Base-by-base conservation (phyloP, 169 alveolate genomes). In the Plasmodium yoelii region DNA sequence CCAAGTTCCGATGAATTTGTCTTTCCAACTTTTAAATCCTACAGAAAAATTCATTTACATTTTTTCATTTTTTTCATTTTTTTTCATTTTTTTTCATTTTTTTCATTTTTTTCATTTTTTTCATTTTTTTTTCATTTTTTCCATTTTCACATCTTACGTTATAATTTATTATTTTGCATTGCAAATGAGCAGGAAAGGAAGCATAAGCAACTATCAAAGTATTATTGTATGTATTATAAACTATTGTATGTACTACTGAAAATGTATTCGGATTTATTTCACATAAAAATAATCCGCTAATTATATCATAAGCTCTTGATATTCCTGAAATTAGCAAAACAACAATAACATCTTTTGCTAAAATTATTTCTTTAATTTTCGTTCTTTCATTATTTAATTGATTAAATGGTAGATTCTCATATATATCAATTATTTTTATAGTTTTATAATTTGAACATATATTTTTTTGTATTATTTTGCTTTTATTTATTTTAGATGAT, bases 181-280 rank as follows among this genome's bases (percentile, higher is more conserved):
- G 94, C 26, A 93, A 65, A 70, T 93, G 96, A 12, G 95, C 93
- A 12, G 96, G 96, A 57, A 93, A 69, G 51, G 94, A 67, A 6
- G 96, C 90, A 68, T 93, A 93, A 9, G 96, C 96, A 24, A 93
- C 92, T 5, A 93, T 93, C 86, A 93, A 57, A 22, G 96, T 93
- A n/a, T 91, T 68, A 70, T 93, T 93, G 39, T 87, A 63, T 19
- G 93, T 34, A 46, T 93, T 93, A 61, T 93, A 87, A 9, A 93
- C 96, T 64, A 93, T 68, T 0, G 96, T 93, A 69, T 93, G 96
- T 5, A 93, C 96, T 39, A 89, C 95, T 28, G 86, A 88, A 90
- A 34, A 34, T 19, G 51, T 70, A 75, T 60, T 56, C 12, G 80
- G 74, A 39, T 69, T 72, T 2, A 91, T 67, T 24, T 57, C 67